A percentile compares a stretch with the other conserved stretches of the same genome.
These are phyloP conservation scores for Prunus campanulata DNA, from an alignment of 306 rosid species.

Conservation along the genomic window DNA sequence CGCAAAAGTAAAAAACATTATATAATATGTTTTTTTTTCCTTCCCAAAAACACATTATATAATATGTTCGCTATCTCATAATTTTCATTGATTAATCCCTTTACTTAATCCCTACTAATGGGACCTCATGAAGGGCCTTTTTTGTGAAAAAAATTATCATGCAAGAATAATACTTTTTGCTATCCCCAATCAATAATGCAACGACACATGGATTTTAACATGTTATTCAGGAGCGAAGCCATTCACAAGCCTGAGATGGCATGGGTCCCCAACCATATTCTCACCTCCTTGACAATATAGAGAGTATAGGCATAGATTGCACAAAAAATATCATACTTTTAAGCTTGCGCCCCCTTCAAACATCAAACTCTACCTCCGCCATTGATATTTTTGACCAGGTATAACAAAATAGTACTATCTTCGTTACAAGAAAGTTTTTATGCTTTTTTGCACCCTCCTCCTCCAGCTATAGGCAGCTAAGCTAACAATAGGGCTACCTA, in stretches of 20 bases:
- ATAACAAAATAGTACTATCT: fast-evolving
- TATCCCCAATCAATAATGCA: too few species aligned
- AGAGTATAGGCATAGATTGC: too few species aligned
- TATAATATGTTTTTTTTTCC: not conserved
- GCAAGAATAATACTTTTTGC: fast-evolving
- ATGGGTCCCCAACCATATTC: too few species aligned
- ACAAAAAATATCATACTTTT: too few species aligned
- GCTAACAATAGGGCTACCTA: not conserved
- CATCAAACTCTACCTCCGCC: too few species aligned
- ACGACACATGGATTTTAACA: fast-evolving
- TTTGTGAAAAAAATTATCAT: too few species aligned
- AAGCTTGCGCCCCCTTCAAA: too few species aligned
- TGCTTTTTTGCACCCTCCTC: too few species aligned
- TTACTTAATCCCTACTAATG: not conserved
- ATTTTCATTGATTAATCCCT: not conserved
- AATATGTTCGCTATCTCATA: not conserved
- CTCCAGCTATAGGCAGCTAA: not conserved
- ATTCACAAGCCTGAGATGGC: too few species aligned
- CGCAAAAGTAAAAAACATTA: not conserved
- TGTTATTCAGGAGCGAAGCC: too few species aligned
- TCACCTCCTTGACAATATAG: too few species aligned
- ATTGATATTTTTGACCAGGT: fast-evolving
- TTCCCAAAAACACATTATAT: not conserved
- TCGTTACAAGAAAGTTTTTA: too few species aligned
- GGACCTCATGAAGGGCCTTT: not conserved